phyloP scores from a whole-genome alignment of 2,329 filamentous ascomycete species.

The Didymella arachidicola region DNA sequence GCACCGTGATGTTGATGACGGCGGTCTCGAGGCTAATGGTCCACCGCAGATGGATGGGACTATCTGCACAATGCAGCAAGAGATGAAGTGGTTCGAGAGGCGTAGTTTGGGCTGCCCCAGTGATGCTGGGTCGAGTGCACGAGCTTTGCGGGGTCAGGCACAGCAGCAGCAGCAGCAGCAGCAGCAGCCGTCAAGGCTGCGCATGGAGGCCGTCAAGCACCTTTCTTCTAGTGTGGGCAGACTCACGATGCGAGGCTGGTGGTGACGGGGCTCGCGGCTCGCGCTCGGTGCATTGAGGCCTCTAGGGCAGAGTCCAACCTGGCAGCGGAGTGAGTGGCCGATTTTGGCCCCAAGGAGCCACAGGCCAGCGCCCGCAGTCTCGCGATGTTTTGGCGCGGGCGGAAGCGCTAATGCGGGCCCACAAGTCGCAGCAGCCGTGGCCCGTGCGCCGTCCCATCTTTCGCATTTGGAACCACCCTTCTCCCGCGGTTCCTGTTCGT shows the following conservation, averaged over 20 bases:
- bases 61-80: neutral
- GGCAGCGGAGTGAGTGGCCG: neutral
- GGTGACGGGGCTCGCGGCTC: neutral
- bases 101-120: neutral
- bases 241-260: neutral
- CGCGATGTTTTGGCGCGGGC: neutral
- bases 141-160: neutral
- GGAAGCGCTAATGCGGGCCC: neutral
- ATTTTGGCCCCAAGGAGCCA: neutral
- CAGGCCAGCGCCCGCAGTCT: neutral
- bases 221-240: neutral
- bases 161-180: neutral
- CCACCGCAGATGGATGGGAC: neutral
- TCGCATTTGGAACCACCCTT: neutral
- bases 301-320: conserved; percentile 4
- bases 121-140: neutral
- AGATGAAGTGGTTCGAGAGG: neutral
- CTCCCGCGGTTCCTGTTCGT: conserved; percentile 7
- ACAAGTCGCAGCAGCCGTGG: neutral
- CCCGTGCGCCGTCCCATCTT: conserved; percentile 4
- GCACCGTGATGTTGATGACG: neutral
- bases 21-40: neutral
- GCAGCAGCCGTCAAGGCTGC: neutral
- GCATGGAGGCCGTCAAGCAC: neutral
- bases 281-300: conserved; percentile 3